phyloP scores from a whole-genome alignment of 73 alveolate species.

The Uronychia setigera region DNA sequence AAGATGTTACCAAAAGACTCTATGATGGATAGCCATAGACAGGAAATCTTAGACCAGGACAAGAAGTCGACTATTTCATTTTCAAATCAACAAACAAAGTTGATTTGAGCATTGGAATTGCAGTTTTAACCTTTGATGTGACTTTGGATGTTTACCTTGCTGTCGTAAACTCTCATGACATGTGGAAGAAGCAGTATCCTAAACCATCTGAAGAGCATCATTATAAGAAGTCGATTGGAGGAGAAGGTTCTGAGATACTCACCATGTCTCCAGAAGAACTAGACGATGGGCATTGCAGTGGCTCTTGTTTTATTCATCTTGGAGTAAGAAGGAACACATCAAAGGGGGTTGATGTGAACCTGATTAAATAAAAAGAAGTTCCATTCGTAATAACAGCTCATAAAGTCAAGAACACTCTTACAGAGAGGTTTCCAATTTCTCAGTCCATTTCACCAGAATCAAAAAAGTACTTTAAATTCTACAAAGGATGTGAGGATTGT shows the following conservation, averaged over 20 bases:
- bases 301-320: neutral
- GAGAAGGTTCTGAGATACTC: neutral
- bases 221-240: neutral
- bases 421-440: neutral
- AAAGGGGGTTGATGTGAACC: neutral
- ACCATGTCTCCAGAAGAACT: neutral
- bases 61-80: neutral
- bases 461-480: neutral
- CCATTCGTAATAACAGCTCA: neutral
- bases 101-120: neutral
- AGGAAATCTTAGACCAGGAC: neutral
- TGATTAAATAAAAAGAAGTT: too few relatives aligned
- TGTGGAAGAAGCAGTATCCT: neutral
- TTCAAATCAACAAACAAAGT: neutral
- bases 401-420: neutral
- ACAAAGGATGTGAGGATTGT: neutral
- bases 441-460: neutral
- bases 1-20: neutral
- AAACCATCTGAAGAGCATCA: neutral
- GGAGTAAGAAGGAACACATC: neutral
- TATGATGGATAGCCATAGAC: neutral
- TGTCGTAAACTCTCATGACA: neutral
- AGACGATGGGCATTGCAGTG: neutral
- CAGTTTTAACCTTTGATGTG: neutral
- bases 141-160: neutral